These are phyloP conservation scores for Mycosphaerelloides madeirae DNA, from an alignment of 2,329 filamentous ascomycete species.

Conservation along the genomic window DNA sequence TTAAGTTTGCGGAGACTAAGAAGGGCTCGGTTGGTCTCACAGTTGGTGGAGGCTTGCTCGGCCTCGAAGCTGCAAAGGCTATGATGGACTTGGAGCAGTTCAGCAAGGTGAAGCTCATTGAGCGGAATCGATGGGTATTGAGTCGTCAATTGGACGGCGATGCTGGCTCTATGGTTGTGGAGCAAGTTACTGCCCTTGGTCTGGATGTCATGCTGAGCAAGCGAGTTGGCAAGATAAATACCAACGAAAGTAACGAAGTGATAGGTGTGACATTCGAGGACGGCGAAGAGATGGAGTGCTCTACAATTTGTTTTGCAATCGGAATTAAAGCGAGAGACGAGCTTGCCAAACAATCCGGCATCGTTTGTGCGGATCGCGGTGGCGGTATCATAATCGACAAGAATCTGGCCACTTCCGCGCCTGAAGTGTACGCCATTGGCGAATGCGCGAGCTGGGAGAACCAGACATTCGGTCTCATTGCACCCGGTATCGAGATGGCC, in stretches of 20 bases:
- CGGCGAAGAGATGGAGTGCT: conserved; percentile 70
- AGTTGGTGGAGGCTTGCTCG: conserved; percentile 78
- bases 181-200: conserved; percentile 73
- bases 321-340: conserved; percentile 79
- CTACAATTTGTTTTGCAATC: conserved; percentile 84
- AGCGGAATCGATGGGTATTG: conserved; percentile 77
- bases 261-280: conserved; percentile 75
- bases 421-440: conserved; percentile 78
- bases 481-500: conserved; percentile 87
- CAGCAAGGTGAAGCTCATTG: conserved; percentile 69
- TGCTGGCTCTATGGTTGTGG: conserved; percentile 74
- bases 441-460: conserved; percentile 88
- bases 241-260: conserved; percentile 62
- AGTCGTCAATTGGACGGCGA: conserved; percentile 77
- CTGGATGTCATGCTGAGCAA: conserved; percentile 76
- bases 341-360: conserved; percentile 63
- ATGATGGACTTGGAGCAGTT: conserved; percentile 82
- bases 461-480: conserved; percentile 84
- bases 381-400: conserved; percentile 70
- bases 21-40: conserved; percentile 68
- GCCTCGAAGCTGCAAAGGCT: conserved; percentile 83
- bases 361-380: conserved; percentile 66
- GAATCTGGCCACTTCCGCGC: conserved; percentile 63
- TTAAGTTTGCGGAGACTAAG: conserved; percentile 63
- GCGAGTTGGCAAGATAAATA: conserved; percentile 66